These are phyloP conservation scores for Hericium erinaceus DNA, from an alignment of 768 basidiomycete genomes.

Conservation along the genomic window DNA sequence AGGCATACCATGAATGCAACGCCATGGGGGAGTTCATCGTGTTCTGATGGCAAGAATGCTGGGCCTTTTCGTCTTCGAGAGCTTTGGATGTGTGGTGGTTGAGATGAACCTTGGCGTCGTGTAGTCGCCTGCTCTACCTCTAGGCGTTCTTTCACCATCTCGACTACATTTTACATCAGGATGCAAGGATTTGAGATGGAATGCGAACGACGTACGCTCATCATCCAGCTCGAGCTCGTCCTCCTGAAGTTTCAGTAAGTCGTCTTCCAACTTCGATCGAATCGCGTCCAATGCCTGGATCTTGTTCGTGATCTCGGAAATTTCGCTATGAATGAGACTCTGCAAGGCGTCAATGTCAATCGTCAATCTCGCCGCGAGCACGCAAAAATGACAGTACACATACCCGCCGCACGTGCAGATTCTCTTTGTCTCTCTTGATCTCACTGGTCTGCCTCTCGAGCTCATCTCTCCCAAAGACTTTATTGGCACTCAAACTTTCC, in stretches of 20 bases:
- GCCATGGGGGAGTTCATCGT: conserved; percentile 88
- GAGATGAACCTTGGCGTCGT: conserved; percentile 19
- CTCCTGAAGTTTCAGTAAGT: conserved; percentile 81
- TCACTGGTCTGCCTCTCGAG: conserved; percentile 76
- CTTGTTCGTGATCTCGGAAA: conserved; percentile 82
- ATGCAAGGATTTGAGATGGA: conserved; percentile 2
- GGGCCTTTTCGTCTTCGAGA: conserved; percentile 77
- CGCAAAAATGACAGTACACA: conserved; percentile 6
- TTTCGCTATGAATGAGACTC: conserved; percentile 82
- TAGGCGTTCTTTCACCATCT: conserved; percentile 81
- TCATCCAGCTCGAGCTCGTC: conserved; percentile 97
- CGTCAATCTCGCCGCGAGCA: not conserved
- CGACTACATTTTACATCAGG: conserved; percentile 38
- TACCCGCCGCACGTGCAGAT: conserved; percentile 81
- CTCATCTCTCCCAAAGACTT: conserved; percentile 76
- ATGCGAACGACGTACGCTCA: conserved; percentile 54
- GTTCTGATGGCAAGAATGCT: conserved; percentile 93
- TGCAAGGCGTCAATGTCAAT: conserved; percentile 21
- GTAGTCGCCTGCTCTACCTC: conserved; percentile 51
- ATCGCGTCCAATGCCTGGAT: conserved; percentile 80
- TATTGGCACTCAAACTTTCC: conserved; percentile 59
- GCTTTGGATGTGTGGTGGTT: conserved; percentile 40
- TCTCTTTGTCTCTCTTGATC: conserved; percentile 87
- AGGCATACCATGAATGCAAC: conserved; percentile 88
- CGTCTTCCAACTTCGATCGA: conserved; percentile 68